phyloP scores from a whole-genome alignment of 768 basidiomycete genomes.

The Lactarius quietus region DNA sequence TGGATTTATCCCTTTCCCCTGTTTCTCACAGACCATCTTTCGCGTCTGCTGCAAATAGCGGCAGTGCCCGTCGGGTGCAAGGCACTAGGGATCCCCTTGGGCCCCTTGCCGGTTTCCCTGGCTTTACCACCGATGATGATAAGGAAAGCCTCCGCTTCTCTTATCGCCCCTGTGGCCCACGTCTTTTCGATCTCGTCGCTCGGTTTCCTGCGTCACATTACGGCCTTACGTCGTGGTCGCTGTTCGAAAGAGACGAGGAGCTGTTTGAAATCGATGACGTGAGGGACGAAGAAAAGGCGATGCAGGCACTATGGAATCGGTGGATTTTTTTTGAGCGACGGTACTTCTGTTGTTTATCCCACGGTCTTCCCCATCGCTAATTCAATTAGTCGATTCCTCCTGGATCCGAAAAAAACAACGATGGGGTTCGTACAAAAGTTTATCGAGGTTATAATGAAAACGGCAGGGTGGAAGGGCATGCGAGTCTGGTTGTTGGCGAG shows the following conservation, averaged over 20 bases:
- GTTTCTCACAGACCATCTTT: constrained; percentile 8
- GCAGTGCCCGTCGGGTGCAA: not conserved
- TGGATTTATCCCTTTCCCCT: constrained; percentile 1
- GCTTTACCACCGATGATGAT: no score
- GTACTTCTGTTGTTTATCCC: not conserved
- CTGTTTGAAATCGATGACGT: constrained; percentile 68
- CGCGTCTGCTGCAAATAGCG: not conserved
- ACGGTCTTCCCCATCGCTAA: not conserved
- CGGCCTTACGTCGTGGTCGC: constrained; percentile 65
- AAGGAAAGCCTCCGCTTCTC: constrained; percentile 46
- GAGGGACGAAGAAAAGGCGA: constrained; percentile 72
- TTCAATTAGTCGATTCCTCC: constrained; percentile 7
- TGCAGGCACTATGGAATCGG: constrained; percentile 71
- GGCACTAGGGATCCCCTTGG: constrained; percentile 18
- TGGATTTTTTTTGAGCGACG: constrained; percentile 63
- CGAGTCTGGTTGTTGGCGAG: constrained; percentile 21
- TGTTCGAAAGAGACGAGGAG: no score
- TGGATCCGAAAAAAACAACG: constrained; percentile 4
- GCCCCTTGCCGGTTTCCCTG: constrained; percentile 50
- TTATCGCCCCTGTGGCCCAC: constrained; percentile 62
- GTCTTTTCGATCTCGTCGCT: constrained; percentile 61
- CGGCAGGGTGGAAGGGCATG: constrained; percentile 21
- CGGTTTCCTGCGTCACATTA: constrained; percentile 56
- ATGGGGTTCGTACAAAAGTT: constrained; percentile 2
- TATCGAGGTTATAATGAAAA: constrained; percentile 12